Evolutionary conservation across 2,329 filamentous ascomycete species (phyloP).

Genomic region (Knufia petricola): DNA sequence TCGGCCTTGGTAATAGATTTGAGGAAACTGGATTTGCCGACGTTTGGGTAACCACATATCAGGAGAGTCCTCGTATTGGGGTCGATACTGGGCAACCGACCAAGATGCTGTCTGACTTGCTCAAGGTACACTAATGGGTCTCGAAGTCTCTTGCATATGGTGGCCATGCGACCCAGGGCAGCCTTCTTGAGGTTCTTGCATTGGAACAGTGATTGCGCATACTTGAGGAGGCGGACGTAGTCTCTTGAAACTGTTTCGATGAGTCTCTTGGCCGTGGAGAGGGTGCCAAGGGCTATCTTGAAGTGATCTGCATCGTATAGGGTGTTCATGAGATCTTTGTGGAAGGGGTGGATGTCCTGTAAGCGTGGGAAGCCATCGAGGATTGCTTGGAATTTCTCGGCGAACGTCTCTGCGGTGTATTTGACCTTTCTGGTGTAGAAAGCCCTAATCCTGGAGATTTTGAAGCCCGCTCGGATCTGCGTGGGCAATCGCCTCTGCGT

Average conservation of each 20-base stretch:
- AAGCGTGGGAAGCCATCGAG: constrained; percentile 88
- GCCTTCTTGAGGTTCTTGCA: constrained; percentile 98
- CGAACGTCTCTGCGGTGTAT: constrained; percentile 93
- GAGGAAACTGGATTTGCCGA: constrained; percentile 94
- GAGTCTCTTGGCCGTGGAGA: constrained; percentile 90
- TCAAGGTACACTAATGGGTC: constrained; percentile 92
- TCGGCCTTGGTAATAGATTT: constrained; percentile 87
- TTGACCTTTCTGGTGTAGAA: constrained; percentile 99
- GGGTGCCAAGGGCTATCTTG: constrained; percentile 87
- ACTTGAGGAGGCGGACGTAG: constrained; percentile 92
- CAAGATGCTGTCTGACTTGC: constrained; percentile 92
- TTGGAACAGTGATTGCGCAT: constrained; percentile 93
- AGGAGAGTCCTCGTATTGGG: constrained; percentile 92
- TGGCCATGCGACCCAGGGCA: constrained; percentile 94
- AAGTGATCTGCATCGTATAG: constrained; percentile 98
- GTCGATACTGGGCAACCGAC: constrained; percentile 95
- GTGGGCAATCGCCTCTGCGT: constrained; percentile 89
- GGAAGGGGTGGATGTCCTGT: constrained; percentile 92
- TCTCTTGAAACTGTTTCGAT: constrained; percentile 95
- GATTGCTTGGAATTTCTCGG: constrained; percentile 83
- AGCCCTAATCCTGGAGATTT: constrained; percentile 81
- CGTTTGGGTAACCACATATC: constrained; percentile 96
- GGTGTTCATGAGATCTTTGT: constrained; percentile 86
- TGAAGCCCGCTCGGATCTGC: constrained; percentile 90
- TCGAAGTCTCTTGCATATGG: constrained; percentile 87